phyloP scores from a whole-genome alignment of 148 eudicot species.

The Camellia sinensis region DNA sequence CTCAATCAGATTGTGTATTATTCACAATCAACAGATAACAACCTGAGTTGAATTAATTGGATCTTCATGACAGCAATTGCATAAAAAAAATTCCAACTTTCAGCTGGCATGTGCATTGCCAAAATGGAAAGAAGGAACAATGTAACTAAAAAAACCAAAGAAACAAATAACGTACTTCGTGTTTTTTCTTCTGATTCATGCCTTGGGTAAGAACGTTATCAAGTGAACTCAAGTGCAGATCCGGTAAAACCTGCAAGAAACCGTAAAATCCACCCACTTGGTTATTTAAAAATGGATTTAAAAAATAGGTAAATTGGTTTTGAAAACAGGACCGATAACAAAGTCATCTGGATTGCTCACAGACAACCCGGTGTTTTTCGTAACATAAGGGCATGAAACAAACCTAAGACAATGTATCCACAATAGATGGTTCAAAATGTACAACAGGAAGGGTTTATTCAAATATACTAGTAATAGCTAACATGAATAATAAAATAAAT shows the following conservation, averaged over 20 bases:
- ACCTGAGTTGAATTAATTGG: background rate
- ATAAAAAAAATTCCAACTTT: background rate
- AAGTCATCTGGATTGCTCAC: background rate
- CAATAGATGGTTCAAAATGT: background rate
- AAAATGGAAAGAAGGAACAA: background rate
- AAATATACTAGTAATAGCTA: slow-evolving; percentile 7
- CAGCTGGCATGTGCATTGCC: background rate
- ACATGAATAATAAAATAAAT: background rate
- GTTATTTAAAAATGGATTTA: too few species aligned
- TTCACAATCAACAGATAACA: background rate
- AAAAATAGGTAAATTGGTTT: too few species aligned
- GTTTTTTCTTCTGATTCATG: slow-evolving; percentile 89
- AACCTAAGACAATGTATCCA: background rate
- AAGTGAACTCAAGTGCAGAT: slow-evolving; percentile 43
- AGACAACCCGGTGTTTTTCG: background rate
- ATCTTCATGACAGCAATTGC: background rate
- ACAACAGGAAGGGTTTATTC: background rate
- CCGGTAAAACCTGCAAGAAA: slow-evolving; percentile 61
- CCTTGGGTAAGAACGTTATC: slow-evolving; percentile 74
- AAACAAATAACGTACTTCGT: slow-evolving; percentile 62
- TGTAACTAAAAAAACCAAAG: background rate
- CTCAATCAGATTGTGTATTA: background rate
- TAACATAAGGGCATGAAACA: background rate
- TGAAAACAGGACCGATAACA: background rate
- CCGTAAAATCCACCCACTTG: background rate